Evolutionary conservation across 1,284 basidiomycete genomes (phyloP), one percentile per base, ranked within the genome.

Genomic region (Anthracocystis setariae): DNA sequence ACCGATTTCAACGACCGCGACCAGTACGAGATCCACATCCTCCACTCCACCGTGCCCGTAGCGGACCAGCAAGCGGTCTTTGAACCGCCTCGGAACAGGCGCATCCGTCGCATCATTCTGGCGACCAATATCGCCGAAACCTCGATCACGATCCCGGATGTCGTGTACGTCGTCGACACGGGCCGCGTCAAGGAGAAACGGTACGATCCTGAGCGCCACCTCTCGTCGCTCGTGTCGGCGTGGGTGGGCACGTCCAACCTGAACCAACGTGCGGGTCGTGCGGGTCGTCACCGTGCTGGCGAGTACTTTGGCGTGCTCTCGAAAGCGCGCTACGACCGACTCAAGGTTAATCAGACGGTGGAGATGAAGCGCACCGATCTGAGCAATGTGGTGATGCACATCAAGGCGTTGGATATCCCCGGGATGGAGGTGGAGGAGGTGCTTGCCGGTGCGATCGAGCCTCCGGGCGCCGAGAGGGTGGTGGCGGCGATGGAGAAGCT

Each of bases 101-200:
- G 92, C 18, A 87, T 94, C 20, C 89, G 94, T 64, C 69, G 78
- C 8, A 76, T 98, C 80, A 95, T 97, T 73, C 86, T 97, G 39
- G 89, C 94, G 3, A 98, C 94, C 45, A 98, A 97, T 84, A 95
- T 98, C 62, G 95, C 94, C 13, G 94, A 98, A 85, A 96, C 76
- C 10, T 72, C 68, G 2, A 88, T 98, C 74, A 98, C 94, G 1
- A 97, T 98, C 73, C 94, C 94, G 1, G 92, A 97, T 79, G 93
- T 97, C 25, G 93, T 96, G 7, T 94, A 93, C 80, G 94, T 98
- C 46, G 89, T 97, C 44, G 94, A 98, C 81, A 88, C 91, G 0
- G 94, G 88, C 23, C 90, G 90, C 79, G 88, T 94, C 81, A 96
- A 95, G 84, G 93, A 97, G 84, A 89, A 92, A 80, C 88, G 91